A percentile compares a stretch with the other conserved stretches of the same genome.
phyloP scores from a whole-genome alignment of 176 grass and related monocot species.

The Paspalum vaginatum region DNA sequence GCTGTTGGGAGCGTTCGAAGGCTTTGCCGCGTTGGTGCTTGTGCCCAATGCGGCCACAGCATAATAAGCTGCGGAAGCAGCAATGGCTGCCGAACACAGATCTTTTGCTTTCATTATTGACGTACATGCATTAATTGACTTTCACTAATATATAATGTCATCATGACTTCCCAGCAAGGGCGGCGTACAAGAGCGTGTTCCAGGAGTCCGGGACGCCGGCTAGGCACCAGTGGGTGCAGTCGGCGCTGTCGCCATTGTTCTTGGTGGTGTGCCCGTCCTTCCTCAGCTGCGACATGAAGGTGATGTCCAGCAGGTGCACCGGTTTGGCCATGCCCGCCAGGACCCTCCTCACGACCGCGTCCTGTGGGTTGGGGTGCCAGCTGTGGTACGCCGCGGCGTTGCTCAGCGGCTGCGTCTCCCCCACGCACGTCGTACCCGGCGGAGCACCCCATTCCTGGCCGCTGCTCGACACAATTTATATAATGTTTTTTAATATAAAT shows the following conservation, averaged over 20 bases:
- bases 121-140: neutral
- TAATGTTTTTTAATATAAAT: no score
- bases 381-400: constrained; percentile 49
- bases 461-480: constrained; percentile 48
- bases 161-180: constrained; percentile 28
- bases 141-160: no score
- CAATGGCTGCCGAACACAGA: no score
- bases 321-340: constrained; percentile 60
- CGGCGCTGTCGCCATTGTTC: constrained; percentile 54
- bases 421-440: constrained; percentile 44
- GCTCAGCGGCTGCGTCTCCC: constrained; percentile 64
- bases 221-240: constrained; percentile 94
- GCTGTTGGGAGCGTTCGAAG: no score
- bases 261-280: constrained; percentile 86
- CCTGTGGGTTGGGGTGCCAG: constrained; percentile 41
- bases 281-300: constrained; percentile 67
- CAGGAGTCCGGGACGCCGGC: constrained; percentile 75
- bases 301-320: constrained; percentile 67
- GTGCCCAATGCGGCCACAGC: no score
- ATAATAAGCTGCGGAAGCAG: no score
- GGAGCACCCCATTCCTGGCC: constrained; percentile 64
- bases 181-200: constrained; percentile 74
- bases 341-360: constrained; percentile 49
- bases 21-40: no score
- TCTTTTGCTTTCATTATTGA: no score